Percentiles rank a stretch among this genome's conserved stretches.
Evolutionary conservation across 2,329 filamentous ascomycete genomes (phyloP).

Genomic region (Aspergillus unguis): DNA sequence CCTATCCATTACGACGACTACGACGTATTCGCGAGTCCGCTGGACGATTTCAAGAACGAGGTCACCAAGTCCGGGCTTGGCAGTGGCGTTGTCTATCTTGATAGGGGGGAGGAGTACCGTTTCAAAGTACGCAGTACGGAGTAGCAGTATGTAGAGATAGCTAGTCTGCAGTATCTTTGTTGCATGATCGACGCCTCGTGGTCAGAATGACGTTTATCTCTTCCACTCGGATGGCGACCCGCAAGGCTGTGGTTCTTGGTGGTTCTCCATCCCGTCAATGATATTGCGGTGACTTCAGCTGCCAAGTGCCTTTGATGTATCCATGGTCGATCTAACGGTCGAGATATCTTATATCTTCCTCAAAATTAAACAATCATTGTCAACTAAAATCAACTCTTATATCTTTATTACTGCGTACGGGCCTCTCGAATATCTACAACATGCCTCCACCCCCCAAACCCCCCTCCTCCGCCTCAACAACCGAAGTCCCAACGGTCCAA

Average conservation of each 20-base stretch:
- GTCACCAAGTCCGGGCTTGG: conserved; percentile 52
- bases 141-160: not conserved
- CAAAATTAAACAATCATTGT: too few relatives aligned
- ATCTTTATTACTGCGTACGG: too few relatives aligned
- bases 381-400: too few relatives aligned
- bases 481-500: conserved; percentile 13
- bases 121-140: conserved; percentile 47
- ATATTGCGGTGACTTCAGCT: not conserved
- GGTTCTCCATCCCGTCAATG: not conserved
- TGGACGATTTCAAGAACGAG: conserved; percentile 58
- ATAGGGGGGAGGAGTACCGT: conserved; percentile 56
- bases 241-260: not conserved
- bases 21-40: conserved; percentile 57
- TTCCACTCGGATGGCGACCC: not conserved
- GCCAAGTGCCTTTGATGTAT: too few relatives aligned
- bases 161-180: not conserved
- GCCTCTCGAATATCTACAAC: too few relatives aligned
- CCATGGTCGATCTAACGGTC: too few relatives aligned
- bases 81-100: conserved; percentile 58
- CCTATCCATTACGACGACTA: conserved; percentile 66
- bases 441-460: too few relatives aligned
- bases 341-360: too few relatives aligned
- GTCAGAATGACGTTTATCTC: not conserved
- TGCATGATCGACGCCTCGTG: not conserved
- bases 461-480: conserved; percentile 14